A percentile compares a stretch with the other conserved stretches of the same genome.
Evolutionary conservation across 441 rosid species (phyloP).

Genomic region (Iberis amara): DNA sequence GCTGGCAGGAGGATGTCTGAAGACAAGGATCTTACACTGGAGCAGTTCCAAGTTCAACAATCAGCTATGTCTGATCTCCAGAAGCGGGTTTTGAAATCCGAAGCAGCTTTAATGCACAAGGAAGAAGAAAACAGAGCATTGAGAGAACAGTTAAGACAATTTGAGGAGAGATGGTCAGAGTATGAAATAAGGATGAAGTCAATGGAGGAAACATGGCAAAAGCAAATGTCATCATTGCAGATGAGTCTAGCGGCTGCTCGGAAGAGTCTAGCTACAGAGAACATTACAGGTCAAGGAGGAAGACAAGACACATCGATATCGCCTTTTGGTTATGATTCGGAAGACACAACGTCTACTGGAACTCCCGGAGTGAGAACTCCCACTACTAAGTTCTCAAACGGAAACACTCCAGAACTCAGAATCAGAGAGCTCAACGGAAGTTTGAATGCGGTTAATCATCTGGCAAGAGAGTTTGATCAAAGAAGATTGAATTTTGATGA

Average conservation of each 20-base stretch:
- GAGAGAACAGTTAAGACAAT: conserved; percentile 55
- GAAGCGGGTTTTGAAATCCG: conserved; percentile 55
- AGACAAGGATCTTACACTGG: conserved; percentile 40
- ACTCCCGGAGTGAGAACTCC: conserved; percentile 67
- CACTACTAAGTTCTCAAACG: conserved; percentile 34
- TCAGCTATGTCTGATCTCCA: conserved; percentile 58
- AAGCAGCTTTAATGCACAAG: conserved; percentile 55
- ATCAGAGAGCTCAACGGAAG: conserved; percentile 44
- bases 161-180: conserved; percentile 62
- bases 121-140: conserved; percentile 71
- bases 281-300: conserved; percentile 38
- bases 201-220: conserved; percentile 85
- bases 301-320: conserved; percentile 48
- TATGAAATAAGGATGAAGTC: conserved; percentile 75
- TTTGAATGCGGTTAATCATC: conserved; percentile 39
- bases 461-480: conserved; percentile 58
- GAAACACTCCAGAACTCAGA: conserved; percentile 38
- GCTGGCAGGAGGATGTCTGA: neutral
- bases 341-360: conserved; percentile 49
- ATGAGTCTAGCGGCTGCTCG: conserved; percentile 63
- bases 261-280: conserved; percentile 53
- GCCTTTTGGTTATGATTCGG: conserved; percentile 52
- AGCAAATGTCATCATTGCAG: conserved; percentile 74
- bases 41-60: conserved; percentile 45
- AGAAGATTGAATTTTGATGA: conserved; percentile 53